Evolutionary conservation across 805 yeast species (phyloP), one percentile per base, ranked within the genome.

Genomic region (Yamadazyma akitaensis): DNA sequence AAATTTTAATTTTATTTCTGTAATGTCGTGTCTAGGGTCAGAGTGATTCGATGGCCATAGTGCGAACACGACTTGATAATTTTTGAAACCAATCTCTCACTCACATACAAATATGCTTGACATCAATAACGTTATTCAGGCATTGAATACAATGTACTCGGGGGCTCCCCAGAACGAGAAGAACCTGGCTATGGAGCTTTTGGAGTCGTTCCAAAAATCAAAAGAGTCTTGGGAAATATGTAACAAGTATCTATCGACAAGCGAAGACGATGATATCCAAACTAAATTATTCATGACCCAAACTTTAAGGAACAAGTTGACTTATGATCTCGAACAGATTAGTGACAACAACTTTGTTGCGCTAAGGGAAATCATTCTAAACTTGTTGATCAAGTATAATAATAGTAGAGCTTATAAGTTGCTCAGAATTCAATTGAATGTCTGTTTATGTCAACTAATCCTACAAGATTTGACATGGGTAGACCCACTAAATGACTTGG

Each of bases 231-330:
- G 99, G 99, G 72, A 75, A 26, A 59, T 80, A 1, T 75, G 83
- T 31, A 85, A 84, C 58, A 70, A 74, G 40, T 73, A 85, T 1
- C 72, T 90, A 28, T 53, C 55, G 21, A 61, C 61, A 25, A 54
- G 63, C 16, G 56, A 64, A 5, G 55, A 53, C 16, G 53, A 53
- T 26, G 65, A 79, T 3, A 53, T 81, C 37, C 88, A 85, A 59
- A 67, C 85, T 42, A 82, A 82, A 57, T 72, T 94, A 57, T 94
- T 95, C 69, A 85, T 92, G 13, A 85, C 97, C 0, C 99, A 95
- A 63, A 94, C 99, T 0, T 68, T 94, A 51, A 74, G 97, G 51
- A 83, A 91, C 37, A 91, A 84, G 60, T 78, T 89, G 43, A 85
- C 87, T 11, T 91, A 88, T 63, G 98, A 94, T 65, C 71, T 92